Conservation (phyloP, 306 rosid genomes). For the Vigna mungo region DNA sequence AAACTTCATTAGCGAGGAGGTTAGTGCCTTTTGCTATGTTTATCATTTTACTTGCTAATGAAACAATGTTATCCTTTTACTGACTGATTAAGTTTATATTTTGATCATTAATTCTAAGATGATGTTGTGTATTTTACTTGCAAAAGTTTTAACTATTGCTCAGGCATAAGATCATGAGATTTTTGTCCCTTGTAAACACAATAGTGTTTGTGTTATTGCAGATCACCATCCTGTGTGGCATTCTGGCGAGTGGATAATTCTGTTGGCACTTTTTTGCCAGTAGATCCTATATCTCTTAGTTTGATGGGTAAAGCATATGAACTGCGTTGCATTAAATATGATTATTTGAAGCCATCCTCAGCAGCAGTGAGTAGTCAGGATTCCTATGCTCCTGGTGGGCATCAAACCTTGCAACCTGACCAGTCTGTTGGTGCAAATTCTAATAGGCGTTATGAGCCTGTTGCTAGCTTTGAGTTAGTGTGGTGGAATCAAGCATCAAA, state of each 20-base stretch:
- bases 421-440: constrained; percentile 59
- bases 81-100: constrained; percentile 8
- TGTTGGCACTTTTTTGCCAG: constrained; percentile 93
- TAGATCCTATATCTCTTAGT: constrained; percentile 58
- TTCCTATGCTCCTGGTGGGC: constrained; percentile 47
- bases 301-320: constrained; percentile 75
- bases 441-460: constrained; percentile 71
- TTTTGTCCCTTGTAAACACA: constrained; percentile 17
- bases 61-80: constrained; percentile 2
- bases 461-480: constrained; percentile 81
- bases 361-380: constrained; percentile 48
- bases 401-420: constrained; percentile 53
- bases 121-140: constrained; percentile 20
- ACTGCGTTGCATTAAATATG: constrained; percentile 74
- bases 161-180: constrained; percentile 23
- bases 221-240: constrained; percentile 61
- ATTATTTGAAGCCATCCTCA: constrained; percentile 60
- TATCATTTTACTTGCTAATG: constrained; percentile 3
- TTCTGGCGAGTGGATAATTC: constrained; percentile 96
- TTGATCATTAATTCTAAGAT: constrained; percentile 27
- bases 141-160: constrained; percentile 28
- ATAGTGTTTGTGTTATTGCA: constrained; percentile 51
- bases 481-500: constrained; percentile 92
- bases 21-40: constrained; percentile 29
- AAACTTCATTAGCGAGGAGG: neutral